Evolutionary conservation across 352 stramenopile genomes (phyloP).

Genomic region (Pythium aristosporum): DNA sequence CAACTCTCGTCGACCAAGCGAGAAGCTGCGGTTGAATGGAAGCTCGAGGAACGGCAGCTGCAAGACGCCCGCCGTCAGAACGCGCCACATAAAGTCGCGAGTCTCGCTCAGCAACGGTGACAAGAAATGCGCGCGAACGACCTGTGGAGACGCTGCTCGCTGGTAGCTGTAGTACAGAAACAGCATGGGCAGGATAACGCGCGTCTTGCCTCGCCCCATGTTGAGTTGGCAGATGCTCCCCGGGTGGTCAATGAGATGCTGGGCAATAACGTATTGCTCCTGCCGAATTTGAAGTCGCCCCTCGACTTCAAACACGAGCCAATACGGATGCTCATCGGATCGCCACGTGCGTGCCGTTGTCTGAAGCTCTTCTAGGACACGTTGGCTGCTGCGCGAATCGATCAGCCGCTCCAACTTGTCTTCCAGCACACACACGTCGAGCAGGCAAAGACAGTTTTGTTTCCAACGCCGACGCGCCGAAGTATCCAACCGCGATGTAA

Average conservation of each 20-base stretch:
- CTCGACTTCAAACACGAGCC: conserved; percentile 88
- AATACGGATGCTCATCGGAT: conserved; percentile 56
- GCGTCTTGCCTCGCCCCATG: conserved; percentile 85
- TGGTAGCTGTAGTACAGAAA: conserved; percentile 61
- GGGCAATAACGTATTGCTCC: conserved; percentile 72
- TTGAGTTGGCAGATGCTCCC: conserved; percentile 82
- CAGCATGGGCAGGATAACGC: conserved; percentile 87
- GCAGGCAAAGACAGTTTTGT: conserved; percentile 26
- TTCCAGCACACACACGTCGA: conserved; percentile 78
- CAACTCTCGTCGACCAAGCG: conserved; percentile 29
- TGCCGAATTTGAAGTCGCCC: conserved; percentile 72
- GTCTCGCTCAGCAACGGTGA: conserved; percentile 60
- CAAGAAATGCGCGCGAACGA: conserved; percentile 69
- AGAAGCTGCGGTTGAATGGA: conserved; percentile 66
- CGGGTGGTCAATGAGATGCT: conserved; percentile 65
- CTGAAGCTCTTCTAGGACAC: conserved; percentile 54
- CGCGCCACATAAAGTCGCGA: conserved; percentile 57
- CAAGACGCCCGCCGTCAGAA: conserved; percentile 45
- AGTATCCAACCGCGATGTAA: conserved; percentile 23
- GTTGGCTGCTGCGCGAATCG: background rate
- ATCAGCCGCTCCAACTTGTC: conserved; percentile 60
- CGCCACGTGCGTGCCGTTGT: conserved; percentile 44
- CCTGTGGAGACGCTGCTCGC: background rate
- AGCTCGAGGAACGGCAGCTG: conserved; percentile 51
- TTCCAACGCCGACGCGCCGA: conserved; percentile 27